These are phyloP conservation scores for Nakaseomyces glabratus DNA, from an alignment of 1,139 yeast genomes.

Conservation along the genomic window DNA sequence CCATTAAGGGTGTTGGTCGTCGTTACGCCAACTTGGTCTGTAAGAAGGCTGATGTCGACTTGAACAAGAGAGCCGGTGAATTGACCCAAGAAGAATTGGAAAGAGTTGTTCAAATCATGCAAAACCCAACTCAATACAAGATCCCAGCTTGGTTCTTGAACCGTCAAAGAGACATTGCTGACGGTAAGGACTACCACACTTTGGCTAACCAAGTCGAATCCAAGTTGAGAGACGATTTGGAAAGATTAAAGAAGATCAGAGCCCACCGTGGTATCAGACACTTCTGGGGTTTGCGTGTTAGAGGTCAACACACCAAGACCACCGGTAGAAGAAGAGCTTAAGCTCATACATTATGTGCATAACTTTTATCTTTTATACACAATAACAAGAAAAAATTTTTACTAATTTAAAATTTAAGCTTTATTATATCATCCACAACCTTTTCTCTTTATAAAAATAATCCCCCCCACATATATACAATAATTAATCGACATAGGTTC, in stretches of 20 bases:
- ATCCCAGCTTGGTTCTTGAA: constrained; percentile 99
- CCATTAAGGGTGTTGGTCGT: constrained; percentile 99
- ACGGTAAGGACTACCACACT: constrained; percentile 98
- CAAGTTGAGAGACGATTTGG: constrained; percentile 99
- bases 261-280: constrained; percentile 99
- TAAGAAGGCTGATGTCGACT: constrained; percentile 99
- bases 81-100: constrained; percentile 99
- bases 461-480: no score
- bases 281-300: constrained; percentile 94
- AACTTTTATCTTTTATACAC: constrained; percentile 8
- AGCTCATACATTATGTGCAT: constrained; percentile 12
- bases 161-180: constrained; percentile 98
- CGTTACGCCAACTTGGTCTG: constrained; percentile 99
- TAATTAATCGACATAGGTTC: no score
- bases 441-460: constrained; percentile 6
- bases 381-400: constrained; percentile 7
- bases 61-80: constrained; percentile 99
- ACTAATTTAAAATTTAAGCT: constrained; percentile 5
- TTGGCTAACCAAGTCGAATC: constrained; percentile 98
- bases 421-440: constrained; percentile 6
- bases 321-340: constrained; percentile 74
- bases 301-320: constrained; percentile 99
- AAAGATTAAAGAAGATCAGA: constrained; percentile 99
- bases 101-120: constrained; percentile 99
- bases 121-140: constrained; percentile 99